A percentile compares a stretch with the other conserved stretches of the same genome.
Conservation (phyloP, 371 early-diverging fungal species). For the Saksenaea vasiformis region DNA sequence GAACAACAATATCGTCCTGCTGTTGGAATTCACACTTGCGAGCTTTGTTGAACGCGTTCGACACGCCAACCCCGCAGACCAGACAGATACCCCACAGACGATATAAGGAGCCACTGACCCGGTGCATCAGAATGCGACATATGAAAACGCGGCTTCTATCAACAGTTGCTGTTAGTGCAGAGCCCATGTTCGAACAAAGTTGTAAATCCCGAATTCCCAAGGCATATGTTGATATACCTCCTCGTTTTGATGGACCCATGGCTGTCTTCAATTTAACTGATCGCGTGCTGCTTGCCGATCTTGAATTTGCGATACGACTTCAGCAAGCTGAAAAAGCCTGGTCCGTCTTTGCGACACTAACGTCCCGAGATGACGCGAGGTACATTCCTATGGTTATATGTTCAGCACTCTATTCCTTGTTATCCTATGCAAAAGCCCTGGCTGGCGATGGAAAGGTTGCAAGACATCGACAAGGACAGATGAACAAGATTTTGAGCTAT, state of each 20-base stretch:
- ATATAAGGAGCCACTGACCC: slow-evolving; percentile 6
- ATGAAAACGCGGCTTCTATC: slow-evolving; percentile 11
- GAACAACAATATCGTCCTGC: slow-evolving; percentile 19
- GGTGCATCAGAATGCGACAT: slow-evolving; percentile 2
- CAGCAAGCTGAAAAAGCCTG: slow-evolving; percentile 46
- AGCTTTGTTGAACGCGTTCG: slow-evolving; percentile 29
- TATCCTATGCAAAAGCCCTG: slow-evolving; percentile 31
- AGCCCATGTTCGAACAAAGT: background rate
- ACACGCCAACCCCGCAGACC: slow-evolving; percentile 15
- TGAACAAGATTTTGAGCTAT: slow-evolving; percentile 31
- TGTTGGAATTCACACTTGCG: slow-evolving; percentile 36
- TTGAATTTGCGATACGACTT: slow-evolving; percentile 37
- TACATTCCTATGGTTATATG: slow-evolving; percentile 31
- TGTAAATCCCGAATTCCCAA: background rate
- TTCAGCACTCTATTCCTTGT: slow-evolving; percentile 35
- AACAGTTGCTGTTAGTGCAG: slow-evolving; percentile 13
- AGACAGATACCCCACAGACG: slow-evolving; percentile 24
- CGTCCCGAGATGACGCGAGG: slow-evolving; percentile 17
- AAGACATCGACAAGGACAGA: slow-evolving; percentile 30
- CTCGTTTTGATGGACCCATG: slow-evolving; percentile 18
- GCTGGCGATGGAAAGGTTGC: slow-evolving; percentile 9
- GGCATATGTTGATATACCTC: slow-evolving; percentile 1
- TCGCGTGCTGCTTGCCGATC: slow-evolving; percentile 27
- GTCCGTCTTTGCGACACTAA: slow-evolving; percentile 38
- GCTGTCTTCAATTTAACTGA: slow-evolving; percentile 30